A percentile compares a stretch with the other conserved stretches of the same genome.
Evolutionary conservation across 148 eudicot species (phyloP).

Genomic region (Linanthus parryae): DNA sequence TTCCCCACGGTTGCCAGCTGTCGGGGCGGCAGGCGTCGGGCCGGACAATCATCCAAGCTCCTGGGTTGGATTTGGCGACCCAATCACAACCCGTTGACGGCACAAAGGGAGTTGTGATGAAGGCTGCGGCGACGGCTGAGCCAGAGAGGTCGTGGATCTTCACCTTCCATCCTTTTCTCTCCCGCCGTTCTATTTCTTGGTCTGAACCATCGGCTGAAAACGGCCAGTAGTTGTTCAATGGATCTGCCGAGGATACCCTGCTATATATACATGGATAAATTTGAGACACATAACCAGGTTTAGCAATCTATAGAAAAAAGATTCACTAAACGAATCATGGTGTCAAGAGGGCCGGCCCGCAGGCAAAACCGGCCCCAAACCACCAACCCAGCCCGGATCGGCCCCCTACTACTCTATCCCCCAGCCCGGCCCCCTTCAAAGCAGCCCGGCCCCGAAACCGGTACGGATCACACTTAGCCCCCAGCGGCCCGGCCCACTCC

Average conservation of each 20-base stretch:
- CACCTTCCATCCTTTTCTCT: conserved; percentile 60
- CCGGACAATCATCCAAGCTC: conserved; percentile 52
- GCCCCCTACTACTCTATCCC: too few relatives aligned
- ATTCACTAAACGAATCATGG: too few relatives aligned
- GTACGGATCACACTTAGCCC: too few relatives aligned
- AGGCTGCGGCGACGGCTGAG: conserved; percentile 62
- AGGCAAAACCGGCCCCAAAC: too few relatives aligned
- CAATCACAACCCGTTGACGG: conserved; percentile 56
- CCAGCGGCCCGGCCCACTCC: too few relatives aligned
- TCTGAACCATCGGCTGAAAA: conserved; percentile 28
- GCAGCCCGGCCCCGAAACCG: too few relatives aligned
- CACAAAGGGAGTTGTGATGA: conserved; percentile 59
- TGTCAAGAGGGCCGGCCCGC: too few relatives aligned
- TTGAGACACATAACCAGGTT: too few relatives aligned
- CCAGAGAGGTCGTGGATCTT: conserved; percentile 64
- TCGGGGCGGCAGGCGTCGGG: conserved; percentile 38
- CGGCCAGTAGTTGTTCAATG: conserved; percentile 28
- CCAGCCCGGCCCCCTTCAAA: too few relatives aligned
- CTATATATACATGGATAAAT: too few relatives aligned
- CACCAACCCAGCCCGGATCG: too few relatives aligned
- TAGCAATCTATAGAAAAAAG: too few relatives aligned
- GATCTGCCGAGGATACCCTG: conserved; percentile 42
- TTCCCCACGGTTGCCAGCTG: conserved; percentile 67
- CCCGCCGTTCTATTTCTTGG: conserved; percentile 35
- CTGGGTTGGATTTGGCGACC: conserved; percentile 59